These are phyloP conservation scores for Jacaranda mimosifolia DNA, from an alignment of 257 asterid genomes.

Conservation along the genomic window DNA sequence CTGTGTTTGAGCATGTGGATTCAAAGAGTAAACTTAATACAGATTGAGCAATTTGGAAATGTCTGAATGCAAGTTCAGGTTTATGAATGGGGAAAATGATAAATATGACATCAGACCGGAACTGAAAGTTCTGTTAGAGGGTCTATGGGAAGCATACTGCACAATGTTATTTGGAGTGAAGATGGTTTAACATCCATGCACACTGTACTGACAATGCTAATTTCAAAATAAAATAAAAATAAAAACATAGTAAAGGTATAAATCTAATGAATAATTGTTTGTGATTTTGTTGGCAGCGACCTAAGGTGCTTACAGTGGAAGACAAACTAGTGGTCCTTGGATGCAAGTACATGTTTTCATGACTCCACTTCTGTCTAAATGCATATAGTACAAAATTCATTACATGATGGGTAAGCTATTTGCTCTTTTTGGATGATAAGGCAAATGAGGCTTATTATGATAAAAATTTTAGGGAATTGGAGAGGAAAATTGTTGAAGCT, in stretches of 20 bases:
- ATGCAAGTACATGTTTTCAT: slow-evolving; percentile 75
- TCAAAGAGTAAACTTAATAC: background rate
- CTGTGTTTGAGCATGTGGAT: slow-evolving; percentile 1
- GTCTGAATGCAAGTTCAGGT: slow-evolving; percentile 5
- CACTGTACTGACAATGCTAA: background rate
- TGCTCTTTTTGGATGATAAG: slow-evolving; percentile 8
- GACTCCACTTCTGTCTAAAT: slow-evolving; percentile 35
- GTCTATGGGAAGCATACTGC: background rate
- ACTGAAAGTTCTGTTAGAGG: background rate
- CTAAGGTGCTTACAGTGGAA: slow-evolving; percentile 82
- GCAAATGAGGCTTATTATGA: slow-evolving; percentile 23
- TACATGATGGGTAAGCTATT: slow-evolving; percentile 19
- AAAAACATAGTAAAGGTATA: background rate
- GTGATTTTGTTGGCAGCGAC: slow-evolving; percentile 66
- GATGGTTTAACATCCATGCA: background rate
- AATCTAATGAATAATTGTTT: slow-evolving; percentile 31
- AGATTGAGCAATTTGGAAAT: background rate
- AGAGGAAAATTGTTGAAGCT: slow-evolving; percentile 79
- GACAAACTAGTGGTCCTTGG: slow-evolving; percentile 84
- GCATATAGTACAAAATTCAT: background rate
- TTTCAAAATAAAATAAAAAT: background rate
- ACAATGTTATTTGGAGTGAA: slow-evolving; percentile 1
- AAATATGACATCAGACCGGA: background rate
- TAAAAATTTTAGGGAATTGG: slow-evolving; percentile 61
- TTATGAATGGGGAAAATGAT: background rate